Evolutionary conservation across 176 grass and related monocot species (phyloP).

Genomic region (Oryza glumipatula): DNA sequence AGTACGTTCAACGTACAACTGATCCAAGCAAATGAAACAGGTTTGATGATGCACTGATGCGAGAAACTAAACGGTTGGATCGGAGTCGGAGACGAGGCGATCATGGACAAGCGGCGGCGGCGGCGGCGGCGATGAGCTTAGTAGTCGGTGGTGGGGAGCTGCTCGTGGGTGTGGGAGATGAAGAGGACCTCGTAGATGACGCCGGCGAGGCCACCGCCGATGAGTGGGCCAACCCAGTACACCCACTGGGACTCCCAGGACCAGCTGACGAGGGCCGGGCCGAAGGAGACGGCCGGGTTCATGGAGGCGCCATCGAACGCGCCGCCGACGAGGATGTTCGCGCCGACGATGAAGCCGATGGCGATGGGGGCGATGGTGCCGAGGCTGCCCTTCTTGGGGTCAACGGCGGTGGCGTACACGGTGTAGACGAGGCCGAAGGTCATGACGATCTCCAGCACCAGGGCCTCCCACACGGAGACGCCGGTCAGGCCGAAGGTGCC

Average conservation of each 20-base stretch:
- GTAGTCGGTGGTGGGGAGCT: conserved; percentile 74
- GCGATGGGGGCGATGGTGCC: conserved; percentile 91
- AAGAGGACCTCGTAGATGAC: conserved; percentile 86
- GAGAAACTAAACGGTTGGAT: conserved; percentile 30
- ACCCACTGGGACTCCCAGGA: conserved; percentile 86
- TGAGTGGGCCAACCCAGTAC: conserved; percentile 91
- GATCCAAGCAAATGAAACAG: conserved; percentile 3
- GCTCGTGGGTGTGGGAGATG: conserved; percentile 75
- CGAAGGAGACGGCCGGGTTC: conserved; percentile 98
- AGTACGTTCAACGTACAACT: conserved; percentile 13
- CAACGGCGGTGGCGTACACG: conserved; percentile 87
- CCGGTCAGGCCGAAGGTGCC: conserved; percentile 75
- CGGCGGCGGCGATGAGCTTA: conserved; percentile 33
- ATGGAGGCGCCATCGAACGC: conserved; percentile 90
- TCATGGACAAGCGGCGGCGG: conserved; percentile 18
- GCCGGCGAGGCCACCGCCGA: conserved; percentile 80
- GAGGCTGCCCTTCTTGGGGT: conserved; percentile 84
- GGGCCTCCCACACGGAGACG: conserved; percentile 57
- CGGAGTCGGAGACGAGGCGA: neutral
- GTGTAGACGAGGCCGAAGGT: conserved; percentile 99
- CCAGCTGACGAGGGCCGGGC: conserved; percentile 92
- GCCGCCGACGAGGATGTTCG: conserved; percentile 87
- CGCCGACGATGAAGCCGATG: conserved; percentile 94
- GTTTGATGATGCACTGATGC: neutral
- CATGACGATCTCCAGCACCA: conserved; percentile 93